Evolutionary conservation across 1,284 basidiomycete genomes (phyloP), one percentile per base, ranked within the genome.

Genomic region (Lignosus rhinocerotis): DNA sequence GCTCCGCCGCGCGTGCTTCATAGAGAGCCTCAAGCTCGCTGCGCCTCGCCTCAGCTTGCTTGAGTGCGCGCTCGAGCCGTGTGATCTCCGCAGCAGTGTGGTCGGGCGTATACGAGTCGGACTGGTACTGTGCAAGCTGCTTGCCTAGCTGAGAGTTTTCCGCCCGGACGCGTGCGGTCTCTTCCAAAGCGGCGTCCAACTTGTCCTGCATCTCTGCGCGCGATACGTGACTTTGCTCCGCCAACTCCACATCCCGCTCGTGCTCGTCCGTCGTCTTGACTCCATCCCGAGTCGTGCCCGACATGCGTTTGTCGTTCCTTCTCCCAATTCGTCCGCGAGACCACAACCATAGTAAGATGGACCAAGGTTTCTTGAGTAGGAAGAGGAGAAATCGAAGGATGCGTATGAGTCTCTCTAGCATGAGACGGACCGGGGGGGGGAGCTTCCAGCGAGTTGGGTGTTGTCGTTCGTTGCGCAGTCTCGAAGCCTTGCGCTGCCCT

Each of bases 1-100:
- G 54, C 55, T 69, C 69, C 2, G 61, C 53, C 3, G 53, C 59
- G 14, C 62, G 58, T 4, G 54, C 56, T 8, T 63, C 43, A 6
- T 68, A 57, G 11, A 67, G 44, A 6, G 53, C 48, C 30, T 16
- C 31, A 8, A 49, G 30, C 16, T 32, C 17, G 12, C 12, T 11
- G 17, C 36, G 10, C 25, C 16, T 36, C 30, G 31, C 19, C 17
- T 54, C 25, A 7, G 30, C 32, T 12, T 14, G 31, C 16, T 19
- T n/a, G 11, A 50, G 19, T 16, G 31, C 31, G 5, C n/a, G 14
- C 36, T 53, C n/a, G 19, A 57, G 44, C 19, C 41, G 14, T 17
- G 3, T 11, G 46, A 48, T 39, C 7, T 38, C 11, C 16, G 2
- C 16, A 38, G 36, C 16, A 1, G n/a, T 19, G n/a, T 16, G 6